Base-by-base conservation (phyloP, 2,329 filamentous ascomycete genomes). In the Hirsutella minnesotensis region DNA sequence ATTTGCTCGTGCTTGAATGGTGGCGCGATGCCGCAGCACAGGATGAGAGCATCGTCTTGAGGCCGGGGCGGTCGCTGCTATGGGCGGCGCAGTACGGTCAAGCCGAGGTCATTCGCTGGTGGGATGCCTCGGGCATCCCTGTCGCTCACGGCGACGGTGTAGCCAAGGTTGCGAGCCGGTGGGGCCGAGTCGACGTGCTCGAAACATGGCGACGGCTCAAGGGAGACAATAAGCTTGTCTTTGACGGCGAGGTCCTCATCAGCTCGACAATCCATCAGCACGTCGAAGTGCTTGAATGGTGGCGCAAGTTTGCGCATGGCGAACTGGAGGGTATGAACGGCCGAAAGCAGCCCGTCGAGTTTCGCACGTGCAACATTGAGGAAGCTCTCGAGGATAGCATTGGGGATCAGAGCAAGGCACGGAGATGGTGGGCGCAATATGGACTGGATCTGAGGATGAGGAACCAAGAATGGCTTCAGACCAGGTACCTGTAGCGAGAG, bases 321-420 rank as follows among this genome's bases (percentile, higher is more conserved):
- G 67, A 72, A 53, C 63, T 75, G 27, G 67, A 67, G 1, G 72
- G 67, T 34, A 76, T 70, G 73, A 63, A 69, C 34, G 73, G 72
- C 15, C 64, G 69, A 27, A 67, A 67, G 48, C 72, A 89, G 51
- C 74, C 77, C 41, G 88, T 95, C 21, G 87, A 94, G 61, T 95
- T 95, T 63, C 89, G 90, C 60, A 94, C 87, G 1, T 95, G 88
- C 60, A 88, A 94, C 60, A 92, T 96, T 47, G 89, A 95, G 59
- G 90, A 95, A 63, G 89, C 89, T 1, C 71, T 95, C 33, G 89
- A 95, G 59, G 89, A 95, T 58, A 86, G 86, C 19, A 76, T 90
- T 40, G 76, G 75, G 9, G 80, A 49, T 43, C 83, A 87, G 48
- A 77, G 80, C 49, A 73, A 75, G 31, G 86, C 94, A 16, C 70